Base-by-base conservation (phyloP, 2,329 filamentous ascomycete species). In the Ascochyta clinopodiicola region DNA sequence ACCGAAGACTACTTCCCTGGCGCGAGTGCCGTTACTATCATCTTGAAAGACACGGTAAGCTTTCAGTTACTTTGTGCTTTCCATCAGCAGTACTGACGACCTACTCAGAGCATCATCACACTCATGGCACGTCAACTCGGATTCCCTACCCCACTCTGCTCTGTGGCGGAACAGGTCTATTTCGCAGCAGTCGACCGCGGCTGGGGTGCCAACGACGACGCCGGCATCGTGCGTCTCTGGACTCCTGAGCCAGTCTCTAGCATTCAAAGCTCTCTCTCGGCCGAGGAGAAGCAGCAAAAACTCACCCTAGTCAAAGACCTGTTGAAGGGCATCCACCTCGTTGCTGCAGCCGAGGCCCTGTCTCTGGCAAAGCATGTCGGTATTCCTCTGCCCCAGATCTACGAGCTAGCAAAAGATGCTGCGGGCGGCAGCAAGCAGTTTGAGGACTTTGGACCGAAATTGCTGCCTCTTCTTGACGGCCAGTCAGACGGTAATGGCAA, bases 91-190 rank as follows among this genome's bases (percentile, higher is more conserved):
- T 17, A 34, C 44, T 52, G 13, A 52, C 25, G 17, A 6, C 15
- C 10, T 19, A 1, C 7, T 24, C 37, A 82, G 67, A 81, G 83
- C 44, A 90, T 90, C 73, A 88, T 90, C 69, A 90, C 87, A 1
- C 82, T 84, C 24, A 86, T 86, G 54, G 86, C 86, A 1, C 79
- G 86, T 19, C 77, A 83, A 37, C 75, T 78, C 49, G 77, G 79
- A 25, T 89, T 88, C 69, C 81, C 86, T 0, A 82, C 82, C 1
- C 85, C 85, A 0, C 82, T 91, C 67, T 84, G 83, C 51, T 82
- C 81, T 34, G 79, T 81, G 0, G 86, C 87, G 10, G 88, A 90
- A 73, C 86, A 89, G 70, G 80, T 84, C 25, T 89, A 88, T 68
- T 81, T 88, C 51, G 75, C 83, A 25, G 85, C 81, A 13, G 72